Evolutionary conservation across 2,329 filamentous ascomycete species (phyloP), one percentile per base, ranked within the genome.

Genomic region (Colletotrichum trifolii): DNA sequence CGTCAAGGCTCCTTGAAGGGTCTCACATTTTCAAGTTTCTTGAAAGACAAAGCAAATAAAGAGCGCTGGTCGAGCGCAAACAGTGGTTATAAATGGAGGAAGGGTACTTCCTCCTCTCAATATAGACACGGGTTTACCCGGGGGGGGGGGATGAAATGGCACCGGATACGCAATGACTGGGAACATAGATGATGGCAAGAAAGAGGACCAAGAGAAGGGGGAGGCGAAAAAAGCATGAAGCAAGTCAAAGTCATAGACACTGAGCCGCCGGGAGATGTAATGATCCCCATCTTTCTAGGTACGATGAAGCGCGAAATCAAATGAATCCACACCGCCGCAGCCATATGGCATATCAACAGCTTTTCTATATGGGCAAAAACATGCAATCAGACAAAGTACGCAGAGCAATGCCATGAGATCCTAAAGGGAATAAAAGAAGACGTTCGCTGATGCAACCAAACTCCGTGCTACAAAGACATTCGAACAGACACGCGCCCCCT

Each of bases 1-100:
- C 58, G 69, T 87, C 65, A 73, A 74, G 64, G 72, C 72, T 49
- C 70, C 73, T 63, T 69, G 15, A 56, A 56, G 42, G 35, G 8
- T n/a, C 35, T 53, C 45, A 35, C 25, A 43, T 25, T 25, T 13
- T 42, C 46, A 38, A 50, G 34, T 13, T 33, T 52, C 1, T 4
- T 54, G 34, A 39, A 42, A 33, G 55, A 15, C 46, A 35, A 25
- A 48, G 48, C 8, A 40, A 53, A 39, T 47, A 50, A 34, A 45
- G 15, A 25, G 46, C 38, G 39, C 42, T 12, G 39, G 52, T 33
- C 25, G 48, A 59, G 63, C 63, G 63, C 60, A 54, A 48, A 15
- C 15, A 52, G 47, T 52, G 40, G 40, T 17, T 42, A 52, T 54
- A 54, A 48, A 57, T 42, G 35, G 45, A 33, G 33, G 43, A 11